phyloP scores from a whole-genome alignment of 2,329 filamentous ascomycete species.

The Thermomyces lanuginosus region DNA sequence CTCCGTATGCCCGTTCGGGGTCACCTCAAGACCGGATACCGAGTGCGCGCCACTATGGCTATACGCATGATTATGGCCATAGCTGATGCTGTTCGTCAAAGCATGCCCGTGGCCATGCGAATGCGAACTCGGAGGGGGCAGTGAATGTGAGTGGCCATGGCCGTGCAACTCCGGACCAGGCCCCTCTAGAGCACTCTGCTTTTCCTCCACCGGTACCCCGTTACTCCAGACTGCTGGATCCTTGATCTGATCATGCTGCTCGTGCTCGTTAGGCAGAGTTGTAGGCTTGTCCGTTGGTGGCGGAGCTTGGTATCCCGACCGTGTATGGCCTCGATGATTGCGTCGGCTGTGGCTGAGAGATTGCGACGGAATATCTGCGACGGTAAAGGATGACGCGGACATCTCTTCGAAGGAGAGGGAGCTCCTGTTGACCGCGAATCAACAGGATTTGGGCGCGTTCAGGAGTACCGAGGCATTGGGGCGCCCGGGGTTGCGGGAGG shows the following conservation, averaged over 20 bases:
- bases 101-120: conserved; percentile 3
- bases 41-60: conserved; percentile 2
- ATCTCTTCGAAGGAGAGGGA: too few relatives aligned
- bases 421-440: too few relatives aligned
- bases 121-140: conserved; percentile 2
- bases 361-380: conserved; percentile 13
- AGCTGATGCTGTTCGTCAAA: not conserved
- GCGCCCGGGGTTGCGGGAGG: too few relatives aligned
- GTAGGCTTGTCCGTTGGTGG: conserved; percentile 13
- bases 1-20: not conserved
- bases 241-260: conserved; percentile 16
- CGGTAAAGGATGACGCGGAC: too few relatives aligned
- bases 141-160: conserved; percentile 1
- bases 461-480: too few relatives aligned
- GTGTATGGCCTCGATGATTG: conserved; percentile 18
- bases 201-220: too few relatives aligned
- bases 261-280: conserved; percentile 10
- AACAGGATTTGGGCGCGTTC: too few relatives aligned
- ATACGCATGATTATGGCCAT: conserved; percentile 1
- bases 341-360: conserved; percentile 14
- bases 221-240: too few relatives aligned
- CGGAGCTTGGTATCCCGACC: conserved; percentile 17
- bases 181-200: conserved; percentile 4
- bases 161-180: conserved; percentile 1
- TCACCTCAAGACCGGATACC: not conserved